Conservation (phyloP, 2,329 filamentous ascomycete genomes). For the Coniochaeta pulveracea region DNA sequence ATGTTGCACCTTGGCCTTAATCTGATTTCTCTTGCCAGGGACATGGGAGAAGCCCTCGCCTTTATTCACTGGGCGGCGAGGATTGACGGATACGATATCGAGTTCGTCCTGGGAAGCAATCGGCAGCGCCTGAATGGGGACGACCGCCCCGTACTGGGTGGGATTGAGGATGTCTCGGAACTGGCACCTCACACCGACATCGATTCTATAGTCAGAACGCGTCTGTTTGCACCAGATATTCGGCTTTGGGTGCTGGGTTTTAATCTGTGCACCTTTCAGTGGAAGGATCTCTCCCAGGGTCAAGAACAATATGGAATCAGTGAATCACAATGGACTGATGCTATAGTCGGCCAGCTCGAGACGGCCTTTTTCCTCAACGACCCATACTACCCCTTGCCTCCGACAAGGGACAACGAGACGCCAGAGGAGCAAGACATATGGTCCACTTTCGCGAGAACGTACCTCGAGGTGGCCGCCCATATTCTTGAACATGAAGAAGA, state of each 20-base stretch:
- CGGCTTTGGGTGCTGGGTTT: conserved; percentile 20
- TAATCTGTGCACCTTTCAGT: conserved; percentile 15
- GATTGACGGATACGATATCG: conserved; percentile 18
- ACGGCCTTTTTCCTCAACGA: conserved; percentile 8
- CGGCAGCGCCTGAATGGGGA: background rate
- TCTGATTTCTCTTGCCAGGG: conserved; percentile 8
- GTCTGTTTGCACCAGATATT: conserved; percentile 8
- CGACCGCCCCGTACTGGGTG: too few species aligned
- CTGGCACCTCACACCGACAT: conserved; percentile 5
- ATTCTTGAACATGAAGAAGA: too few species aligned
- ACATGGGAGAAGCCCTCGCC: conserved; percentile 17
- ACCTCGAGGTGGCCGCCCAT: too few species aligned
- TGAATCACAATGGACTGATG: conserved; percentile 5
- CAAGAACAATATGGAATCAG: too few species aligned
- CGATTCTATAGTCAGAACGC: conserved; percentile 3
- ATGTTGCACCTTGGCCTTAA: conserved; percentile 14
- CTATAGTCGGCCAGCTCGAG: conserved; percentile 6
- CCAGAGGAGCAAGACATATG: too few species aligned
- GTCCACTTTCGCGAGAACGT: too few species aligned
- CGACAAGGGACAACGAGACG: too few species aligned
- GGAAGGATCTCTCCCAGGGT: too few species aligned
- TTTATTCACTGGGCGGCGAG: conserved; percentile 20
- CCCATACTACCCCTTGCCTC: conserved; percentile 9
- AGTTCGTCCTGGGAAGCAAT: conserved; percentile 19
- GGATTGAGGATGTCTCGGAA: conserved; percentile 3